Evolutionary conservation across 1,284 basidiomycete genomes (phyloP).

Genomic region (Rhodotorula sp.): DNA sequence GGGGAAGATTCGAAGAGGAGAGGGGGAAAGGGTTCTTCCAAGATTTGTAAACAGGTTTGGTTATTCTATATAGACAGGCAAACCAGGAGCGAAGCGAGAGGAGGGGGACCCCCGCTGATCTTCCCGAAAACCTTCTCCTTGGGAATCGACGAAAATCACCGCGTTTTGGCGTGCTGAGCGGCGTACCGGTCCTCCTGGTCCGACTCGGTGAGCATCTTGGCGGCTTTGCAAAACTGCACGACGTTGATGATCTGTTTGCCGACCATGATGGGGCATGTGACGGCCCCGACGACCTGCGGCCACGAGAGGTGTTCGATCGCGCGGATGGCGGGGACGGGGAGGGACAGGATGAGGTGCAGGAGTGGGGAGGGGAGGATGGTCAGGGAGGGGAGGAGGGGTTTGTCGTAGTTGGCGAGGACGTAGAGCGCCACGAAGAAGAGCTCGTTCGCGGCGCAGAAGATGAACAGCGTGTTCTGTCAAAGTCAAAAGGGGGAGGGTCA

Average conservation of each 20-base stretch:
- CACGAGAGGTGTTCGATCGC: slow-evolving; percentile 60
- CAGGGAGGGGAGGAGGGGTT: slow-evolving; percentile 65
- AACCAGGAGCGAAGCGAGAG: not conserved
- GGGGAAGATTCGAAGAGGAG: no score
- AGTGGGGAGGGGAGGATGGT: slow-evolving; percentile 66
- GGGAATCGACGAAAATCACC: not conserved
- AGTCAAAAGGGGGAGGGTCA: slow-evolving; percentile 12
- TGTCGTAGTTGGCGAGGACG: slow-evolving; percentile 71
- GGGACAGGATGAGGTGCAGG: slow-evolving; percentile 55
- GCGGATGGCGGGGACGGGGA: slow-evolving; percentile 42
- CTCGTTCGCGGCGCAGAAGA: slow-evolving; percentile 96
- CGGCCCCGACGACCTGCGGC: slow-evolving; percentile 69
- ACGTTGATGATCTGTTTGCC: slow-evolving; percentile 92
- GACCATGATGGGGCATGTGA: slow-evolving; percentile 70
- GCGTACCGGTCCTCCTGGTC: slow-evolving; percentile 42
- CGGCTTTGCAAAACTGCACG: slow-evolving; percentile 98
- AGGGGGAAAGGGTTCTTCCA: no score
- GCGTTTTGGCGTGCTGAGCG: slow-evolving; percentile 15
- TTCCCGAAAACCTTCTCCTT: not conserved
- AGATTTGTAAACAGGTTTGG: no score
- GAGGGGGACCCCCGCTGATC: not conserved
- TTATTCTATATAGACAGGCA: no score
- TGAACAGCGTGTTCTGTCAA: slow-evolving; percentile 73
- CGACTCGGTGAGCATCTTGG: slow-evolving; percentile 64
- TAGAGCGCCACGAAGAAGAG: slow-evolving; percentile 95